phyloP scores from a whole-genome alignment of 1,139 yeast species.

The Pichia norvegensis region DNA sequence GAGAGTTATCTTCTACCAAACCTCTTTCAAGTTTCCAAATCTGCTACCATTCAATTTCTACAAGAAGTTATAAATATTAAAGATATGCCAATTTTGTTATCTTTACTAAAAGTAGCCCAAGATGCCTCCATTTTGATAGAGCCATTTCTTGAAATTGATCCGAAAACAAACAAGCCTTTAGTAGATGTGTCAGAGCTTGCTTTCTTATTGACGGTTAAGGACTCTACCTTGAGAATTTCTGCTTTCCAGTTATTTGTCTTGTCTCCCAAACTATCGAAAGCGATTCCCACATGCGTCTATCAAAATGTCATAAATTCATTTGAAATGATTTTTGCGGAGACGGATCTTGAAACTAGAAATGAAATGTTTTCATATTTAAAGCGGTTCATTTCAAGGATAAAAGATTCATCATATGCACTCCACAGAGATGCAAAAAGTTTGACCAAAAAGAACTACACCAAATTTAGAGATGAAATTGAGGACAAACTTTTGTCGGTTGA shows the following conservation, averaged over 20 bases:
- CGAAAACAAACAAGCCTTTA: slow-evolving; percentile 19
- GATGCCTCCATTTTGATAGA: slow-evolving; percentile 46
- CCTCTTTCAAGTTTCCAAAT: slow-evolving; percentile 46
- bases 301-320: slow-evolving; percentile 37
- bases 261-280: slow-evolving; percentile 54
- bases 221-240: slow-evolving; percentile 44
- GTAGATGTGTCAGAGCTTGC: slow-evolving; percentile 33
- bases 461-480: slow-evolving; percentile 31
- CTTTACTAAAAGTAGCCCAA: slow-evolving; percentile 59
- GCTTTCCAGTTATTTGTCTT: slow-evolving; percentile 55
- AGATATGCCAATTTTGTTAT: slow-evolving; percentile 39
- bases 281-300: slow-evolving; percentile 41
- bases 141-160: slow-evolving; percentile 36
- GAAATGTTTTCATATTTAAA: slow-evolving; percentile 53
- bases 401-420: slow-evolving; percentile 57
- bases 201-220: slow-evolving; percentile 35
- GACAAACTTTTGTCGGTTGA: slow-evolving; percentile 27
- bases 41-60: slow-evolving; percentile 35
- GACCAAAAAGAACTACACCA: slow-evolving; percentile 27
- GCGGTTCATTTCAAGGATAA: slow-evolving; percentile 52
- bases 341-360: slow-evolving; percentile 60
- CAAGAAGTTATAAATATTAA: slow-evolving; percentile 16
- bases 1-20: slow-evolving; percentile 56
- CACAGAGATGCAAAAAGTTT: slow-evolving; percentile 41
- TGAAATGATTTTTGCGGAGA: slow-evolving; percentile 49